Evolutionary conservation across 2,329 filamentous ascomycete species (phyloP).

Genomic region (Ascochyta viciae-villosae): DNA sequence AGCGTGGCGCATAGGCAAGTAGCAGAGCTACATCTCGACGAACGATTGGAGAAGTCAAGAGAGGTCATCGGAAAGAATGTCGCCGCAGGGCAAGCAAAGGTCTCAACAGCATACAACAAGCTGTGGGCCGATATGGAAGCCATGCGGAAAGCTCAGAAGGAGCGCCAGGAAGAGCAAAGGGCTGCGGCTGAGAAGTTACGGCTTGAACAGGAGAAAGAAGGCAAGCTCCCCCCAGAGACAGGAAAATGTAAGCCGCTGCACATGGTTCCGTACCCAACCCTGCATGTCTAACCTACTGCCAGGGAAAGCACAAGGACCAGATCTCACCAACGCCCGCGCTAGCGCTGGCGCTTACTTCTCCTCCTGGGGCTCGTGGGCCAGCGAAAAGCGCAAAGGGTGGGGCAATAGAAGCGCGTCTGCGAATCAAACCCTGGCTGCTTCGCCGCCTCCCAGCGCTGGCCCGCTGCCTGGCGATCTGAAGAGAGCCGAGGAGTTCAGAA

Average conservation of each 20-base stretch:
- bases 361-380: constrained; percentile 70
- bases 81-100: constrained; percentile 86
- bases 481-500: constrained; percentile 37
- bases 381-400: constrained; percentile 70
- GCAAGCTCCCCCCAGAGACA: constrained; percentile 16
- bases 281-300: constrained; percentile 1
- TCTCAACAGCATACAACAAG: constrained; percentile 84
- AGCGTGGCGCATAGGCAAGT: constrained; percentile 67
- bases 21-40: constrained; percentile 91
- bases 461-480: constrained; percentile 34
- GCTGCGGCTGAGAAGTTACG: constrained; percentile 41
- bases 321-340: constrained; percentile 50
- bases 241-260: constrained; percentile 35
- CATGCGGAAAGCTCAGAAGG: constrained; percentile 75
- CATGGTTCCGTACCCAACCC: too few relatives aligned
- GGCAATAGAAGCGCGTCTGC: constrained; percentile 22
- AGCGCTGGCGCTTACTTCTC: constrained; percentile 69
- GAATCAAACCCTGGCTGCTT: constrained; percentile 27
- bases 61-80: constrained; percentile 89
- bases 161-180: constrained; percentile 64
- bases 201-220: constrained; percentile 29
- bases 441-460: constrained; percentile 26
- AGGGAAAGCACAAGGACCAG: constrained; percentile 51
- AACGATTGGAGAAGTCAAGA: constrained; percentile 80
- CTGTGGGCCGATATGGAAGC: constrained; percentile 90